Conservation (phyloP, 805 yeast genomes). For the Candida maris region DNA sequence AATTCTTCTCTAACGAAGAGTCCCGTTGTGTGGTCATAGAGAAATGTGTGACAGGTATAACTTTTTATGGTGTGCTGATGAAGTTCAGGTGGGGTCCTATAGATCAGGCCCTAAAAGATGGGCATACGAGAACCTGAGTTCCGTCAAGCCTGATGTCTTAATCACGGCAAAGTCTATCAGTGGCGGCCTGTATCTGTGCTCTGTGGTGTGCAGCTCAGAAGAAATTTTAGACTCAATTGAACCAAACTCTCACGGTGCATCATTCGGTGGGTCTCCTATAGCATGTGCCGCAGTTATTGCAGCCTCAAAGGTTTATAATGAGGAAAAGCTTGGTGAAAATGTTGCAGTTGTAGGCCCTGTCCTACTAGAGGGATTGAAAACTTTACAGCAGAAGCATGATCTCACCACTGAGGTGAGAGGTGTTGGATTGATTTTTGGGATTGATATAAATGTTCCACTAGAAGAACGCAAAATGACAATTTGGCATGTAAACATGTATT, state of each 20-base stretch:
- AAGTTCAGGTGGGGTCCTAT: slow-evolving; percentile 36
- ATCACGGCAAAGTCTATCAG: slow-evolving; percentile 28
- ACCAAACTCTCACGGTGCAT: slow-evolving; percentile 29
- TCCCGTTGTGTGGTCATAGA: slow-evolving; percentile 12
- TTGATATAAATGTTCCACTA: slow-evolving; percentile 14
- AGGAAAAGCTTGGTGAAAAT: slow-evolving; percentile 23
- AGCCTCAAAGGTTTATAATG: slow-evolving; percentile 25
- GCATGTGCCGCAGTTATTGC: slow-evolving; percentile 26
- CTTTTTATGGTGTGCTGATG: slow-evolving; percentile 34
- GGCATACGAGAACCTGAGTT: slow-evolving; percentile 30
- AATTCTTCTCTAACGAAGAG: slow-evolving; percentile 3
- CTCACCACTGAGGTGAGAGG: slow-evolving; percentile 20
- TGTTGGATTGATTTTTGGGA: slow-evolving; percentile 18
- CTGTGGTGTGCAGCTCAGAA: slow-evolving; percentile 19
- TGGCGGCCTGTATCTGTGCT: slow-evolving; percentile 29
- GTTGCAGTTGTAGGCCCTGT: slow-evolving; percentile 18
- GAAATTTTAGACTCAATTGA: slow-evolving; percentile 25
- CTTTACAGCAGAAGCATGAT: slow-evolving; percentile 9
- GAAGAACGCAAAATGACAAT: slow-evolving; percentile 13
- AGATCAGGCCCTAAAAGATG: slow-evolving; percentile 32
- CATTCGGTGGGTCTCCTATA: slow-evolving; percentile 28
- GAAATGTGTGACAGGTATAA: slow-evolving; percentile 31
- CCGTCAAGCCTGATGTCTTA: slow-evolving; percentile 25
- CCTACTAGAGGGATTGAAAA: slow-evolving; percentile 18
- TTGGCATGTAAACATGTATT: slow-evolving; percentile 22